Conservation (phyloP, 257 asterid genomes). For the Buddleja alternifolia region DNA sequence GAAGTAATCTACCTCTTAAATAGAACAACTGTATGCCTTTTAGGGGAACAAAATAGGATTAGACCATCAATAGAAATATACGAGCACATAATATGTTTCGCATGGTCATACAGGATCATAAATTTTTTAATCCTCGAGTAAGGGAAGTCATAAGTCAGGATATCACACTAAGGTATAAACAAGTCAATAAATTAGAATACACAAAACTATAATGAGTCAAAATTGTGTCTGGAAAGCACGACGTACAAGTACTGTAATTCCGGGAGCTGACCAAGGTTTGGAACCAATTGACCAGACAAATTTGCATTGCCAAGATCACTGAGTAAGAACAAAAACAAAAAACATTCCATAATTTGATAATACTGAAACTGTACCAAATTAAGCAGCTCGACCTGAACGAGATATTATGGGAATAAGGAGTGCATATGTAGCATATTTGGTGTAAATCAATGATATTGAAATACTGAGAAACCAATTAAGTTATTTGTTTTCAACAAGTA, state of each 20-base stretch:
- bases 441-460: too few species aligned
- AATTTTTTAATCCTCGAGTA: not conserved
- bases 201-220: not conserved
- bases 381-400: conserved; percentile 12
- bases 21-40: not conserved
- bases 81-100: not conserved
- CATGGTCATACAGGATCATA: not conserved
- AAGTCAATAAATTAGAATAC: not conserved
- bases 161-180: not conserved
- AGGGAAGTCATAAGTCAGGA: not conserved
- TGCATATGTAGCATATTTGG: too few species aligned
- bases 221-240: conserved; percentile 16
- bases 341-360: conserved; percentile 11
- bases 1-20: not conserved
- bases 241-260: conserved; percentile 92
- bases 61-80: not conserved
- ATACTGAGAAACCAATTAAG: too few species aligned
- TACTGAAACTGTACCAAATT: conserved; percentile 2
- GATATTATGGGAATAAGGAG: not conserved
- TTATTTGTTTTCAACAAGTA: too few species aligned
- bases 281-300: conserved; percentile 81
- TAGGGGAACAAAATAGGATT: not conserved
- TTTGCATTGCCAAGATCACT: conserved; percentile 98
- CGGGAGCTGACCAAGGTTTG: conserved; percentile 87
- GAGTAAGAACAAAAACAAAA: conserved; percentile 29